Base-by-base conservation (phyloP, 2,329 filamentous ascomycete genomes). In the Emericellopsis atlantica region DNA sequence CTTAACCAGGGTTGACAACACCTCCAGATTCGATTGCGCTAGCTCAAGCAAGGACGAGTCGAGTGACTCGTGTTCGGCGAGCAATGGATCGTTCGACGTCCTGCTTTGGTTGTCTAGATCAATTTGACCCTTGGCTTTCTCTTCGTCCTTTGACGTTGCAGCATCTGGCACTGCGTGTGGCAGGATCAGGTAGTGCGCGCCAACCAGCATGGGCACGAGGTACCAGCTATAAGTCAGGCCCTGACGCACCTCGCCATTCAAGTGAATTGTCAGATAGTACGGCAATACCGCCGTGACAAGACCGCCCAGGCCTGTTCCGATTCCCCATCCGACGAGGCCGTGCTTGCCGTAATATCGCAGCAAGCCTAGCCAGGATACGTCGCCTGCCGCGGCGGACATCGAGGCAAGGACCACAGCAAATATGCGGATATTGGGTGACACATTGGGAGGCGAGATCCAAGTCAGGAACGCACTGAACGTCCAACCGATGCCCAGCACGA, bases 321-420 rank as follows among this genome's bases (percentile, higher is more conserved):
- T 44, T 34, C 56, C 60, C 59, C 60, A 62, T 24, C 60, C 59
- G 2, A 50, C 51, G 15, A 62, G 45, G 0, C 52, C 57, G n/a
- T 46, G 40, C 36, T 47, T 48, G 15, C 57, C 55, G 32, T 59
- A 55, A 10, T 52, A 48, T 0, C 53, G 49, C 11, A 54, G 39
- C 49, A 52, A 49, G 12, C 53, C 53, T n/a, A 61, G 36, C 39
- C 55, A 57, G 2, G 52, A 55, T 2, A 62, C 44, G 14, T 62
- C 58, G 39, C 50, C 56, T 5, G 49, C 50, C 4, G 58, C 54
- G 3, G 59, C 45, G 1, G 48, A 46, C 0, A 46, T 44, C 2
- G 60, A 54, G 1, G 54, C 58, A 9, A 61, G 42, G 2, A 51
- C 34, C 1, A 56, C 51, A 6, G 50, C 52, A 5, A 58, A 43